phyloP scores from a whole-genome alignment of 2,329 filamentous ascomycete species.

The Colletotrichum sp. region DNA sequence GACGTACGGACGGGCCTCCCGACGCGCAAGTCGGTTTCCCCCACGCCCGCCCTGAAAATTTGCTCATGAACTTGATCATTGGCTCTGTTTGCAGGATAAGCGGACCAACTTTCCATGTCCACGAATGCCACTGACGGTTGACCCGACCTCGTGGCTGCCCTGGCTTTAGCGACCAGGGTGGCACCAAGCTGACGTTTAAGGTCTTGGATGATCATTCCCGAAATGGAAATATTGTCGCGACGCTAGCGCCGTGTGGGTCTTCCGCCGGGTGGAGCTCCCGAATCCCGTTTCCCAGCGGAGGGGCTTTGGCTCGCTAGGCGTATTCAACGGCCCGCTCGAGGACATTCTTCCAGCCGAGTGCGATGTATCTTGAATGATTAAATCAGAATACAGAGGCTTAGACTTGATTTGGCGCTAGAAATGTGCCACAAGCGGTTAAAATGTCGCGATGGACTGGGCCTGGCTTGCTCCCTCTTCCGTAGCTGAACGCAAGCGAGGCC shows the following conservation, averaged over 20 bases:
- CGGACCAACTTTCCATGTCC: neutral
- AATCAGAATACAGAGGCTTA: neutral
- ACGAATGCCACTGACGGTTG: neutral
- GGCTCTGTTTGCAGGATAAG: neutral
- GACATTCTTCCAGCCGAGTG: neutral
- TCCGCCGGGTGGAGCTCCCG: neutral
- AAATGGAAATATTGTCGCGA: neutral
- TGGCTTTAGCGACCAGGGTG: neutral
- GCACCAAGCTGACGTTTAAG: neutral
- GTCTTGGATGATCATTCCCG: neutral
- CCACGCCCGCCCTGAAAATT: neutral
- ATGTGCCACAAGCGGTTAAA: neutral
- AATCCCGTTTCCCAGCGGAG: neutral
- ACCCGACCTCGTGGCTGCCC: neutral
- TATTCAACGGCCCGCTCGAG: neutral
- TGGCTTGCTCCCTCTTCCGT: neutral
- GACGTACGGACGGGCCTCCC: neutral
- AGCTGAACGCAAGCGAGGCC: neutral
- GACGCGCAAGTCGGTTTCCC: neutral
- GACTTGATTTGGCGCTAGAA: neutral
- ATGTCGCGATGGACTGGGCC: neutral
- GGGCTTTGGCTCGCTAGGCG: neutral
- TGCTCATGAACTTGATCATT: neutral
- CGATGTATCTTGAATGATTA: accelerated
- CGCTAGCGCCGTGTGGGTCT: neutral